These are phyloP conservation scores for Mortierella sp. DNA, from an alignment of 371 early-diverging fungal species.

Conservation along the genomic window DNA sequence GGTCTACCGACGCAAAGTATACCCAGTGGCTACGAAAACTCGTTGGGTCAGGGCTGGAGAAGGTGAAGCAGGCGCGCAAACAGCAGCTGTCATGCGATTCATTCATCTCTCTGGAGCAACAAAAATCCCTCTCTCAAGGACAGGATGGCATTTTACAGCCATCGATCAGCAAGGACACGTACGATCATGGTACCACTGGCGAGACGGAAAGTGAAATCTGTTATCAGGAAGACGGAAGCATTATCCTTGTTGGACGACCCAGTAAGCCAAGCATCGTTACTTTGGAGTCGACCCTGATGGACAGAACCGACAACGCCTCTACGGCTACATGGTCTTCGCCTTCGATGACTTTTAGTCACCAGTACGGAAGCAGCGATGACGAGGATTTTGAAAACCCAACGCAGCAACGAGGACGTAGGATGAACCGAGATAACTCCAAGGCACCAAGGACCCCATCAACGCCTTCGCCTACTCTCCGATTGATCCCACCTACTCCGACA, in stretches of 20 bases:
- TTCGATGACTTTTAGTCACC: constrained; percentile 2
- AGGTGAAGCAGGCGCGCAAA: constrained; percentile 28
- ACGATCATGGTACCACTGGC: not conserved
- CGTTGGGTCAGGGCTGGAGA: constrained; percentile 34
- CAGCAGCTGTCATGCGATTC: constrained; percentile 30
- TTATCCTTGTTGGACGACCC: constrained; percentile 28
- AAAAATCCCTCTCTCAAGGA: not conserved
- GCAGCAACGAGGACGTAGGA: not conserved
- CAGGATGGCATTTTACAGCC: too few relatives aligned
- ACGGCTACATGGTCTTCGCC: constrained; percentile 23
- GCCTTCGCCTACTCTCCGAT: constrained; percentile 39
- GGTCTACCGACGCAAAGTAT: constrained; percentile 33
- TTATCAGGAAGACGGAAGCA: constrained; percentile 29
- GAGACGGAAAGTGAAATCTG: constrained; percentile 25
- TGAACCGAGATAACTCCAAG: too few relatives aligned
- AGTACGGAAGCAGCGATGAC: constrained; percentile 3
- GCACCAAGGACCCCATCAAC: constrained; percentile 28
- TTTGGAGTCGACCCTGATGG: constrained; percentile 31
- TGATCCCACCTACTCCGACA: constrained; percentile 51
- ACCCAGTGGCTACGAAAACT: constrained; percentile 27
- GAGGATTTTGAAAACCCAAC: not conserved
- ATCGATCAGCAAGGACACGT: too few relatives aligned
- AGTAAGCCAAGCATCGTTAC: constrained; percentile 27
- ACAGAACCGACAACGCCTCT: constrained; percentile 26
- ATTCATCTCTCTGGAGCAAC: constrained; percentile 15